Evolutionary conservation across 129 eudicot species (phyloP).

Genomic region (Helichrysum umbraculigerum): DNA sequence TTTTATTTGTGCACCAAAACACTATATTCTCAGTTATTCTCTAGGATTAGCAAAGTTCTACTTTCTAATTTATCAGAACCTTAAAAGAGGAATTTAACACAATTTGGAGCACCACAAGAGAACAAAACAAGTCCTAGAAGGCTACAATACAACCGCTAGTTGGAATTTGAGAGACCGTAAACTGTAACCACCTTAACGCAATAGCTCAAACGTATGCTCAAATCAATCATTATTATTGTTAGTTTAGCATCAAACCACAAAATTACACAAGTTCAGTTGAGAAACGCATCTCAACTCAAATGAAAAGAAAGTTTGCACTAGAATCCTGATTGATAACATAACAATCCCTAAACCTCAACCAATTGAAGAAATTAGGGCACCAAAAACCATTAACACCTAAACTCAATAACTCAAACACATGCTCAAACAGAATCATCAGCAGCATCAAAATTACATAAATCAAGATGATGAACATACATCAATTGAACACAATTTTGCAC

Average conservation of each 20-base stretch:
- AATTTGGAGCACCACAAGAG: neutral
- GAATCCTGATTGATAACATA: neutral
- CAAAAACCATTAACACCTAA: neutral
- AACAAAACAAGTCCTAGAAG: neutral
- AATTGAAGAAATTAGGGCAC: neutral
- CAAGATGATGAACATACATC: neutral
- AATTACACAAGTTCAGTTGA: neutral
- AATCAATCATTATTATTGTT: no score
- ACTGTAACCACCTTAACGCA: neutral
- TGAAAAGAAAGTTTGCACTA: neutral
- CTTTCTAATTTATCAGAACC: neutral
- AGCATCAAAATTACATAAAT: neutral
- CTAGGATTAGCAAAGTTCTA: neutral
- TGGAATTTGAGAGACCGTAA: neutral
- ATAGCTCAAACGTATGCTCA: no score
- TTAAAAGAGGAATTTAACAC: neutral
- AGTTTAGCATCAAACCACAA: neutral
- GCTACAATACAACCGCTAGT: neutral
- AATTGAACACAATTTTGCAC: neutral
- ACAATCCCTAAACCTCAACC: neutral
- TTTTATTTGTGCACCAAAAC: neutral
- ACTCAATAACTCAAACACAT: neutral
- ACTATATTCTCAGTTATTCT: neutral
- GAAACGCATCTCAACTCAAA: neutral
- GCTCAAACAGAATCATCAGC: neutral